A percentile compares a stretch with the other conserved stretches of the same genome.
These are phyloP conservation scores for Yarrowia sp. DNA, from an alignment of 805 yeast genomes.

Conservation along the genomic window DNA sequence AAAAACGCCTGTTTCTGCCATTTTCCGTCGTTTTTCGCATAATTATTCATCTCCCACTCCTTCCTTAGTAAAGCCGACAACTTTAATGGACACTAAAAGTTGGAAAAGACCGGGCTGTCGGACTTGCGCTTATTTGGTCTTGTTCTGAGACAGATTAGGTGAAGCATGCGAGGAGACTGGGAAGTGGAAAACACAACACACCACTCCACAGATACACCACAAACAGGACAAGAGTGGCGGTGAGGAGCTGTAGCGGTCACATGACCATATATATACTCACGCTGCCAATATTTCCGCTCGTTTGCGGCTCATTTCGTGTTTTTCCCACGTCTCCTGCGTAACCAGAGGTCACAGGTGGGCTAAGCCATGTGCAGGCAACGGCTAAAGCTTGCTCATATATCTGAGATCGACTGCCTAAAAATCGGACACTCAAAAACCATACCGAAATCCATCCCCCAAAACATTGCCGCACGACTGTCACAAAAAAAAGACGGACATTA, in stretches of 20 bases:
- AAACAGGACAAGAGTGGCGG: no score
- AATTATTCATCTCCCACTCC: no score
- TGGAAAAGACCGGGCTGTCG: neutral
- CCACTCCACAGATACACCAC: no score
- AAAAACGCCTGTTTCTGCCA: neutral
- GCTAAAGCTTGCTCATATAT: constrained; percentile 22
- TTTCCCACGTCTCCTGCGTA: neutral
- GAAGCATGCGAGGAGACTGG: no score
- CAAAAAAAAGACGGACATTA: neutral
- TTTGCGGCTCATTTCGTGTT: neutral
- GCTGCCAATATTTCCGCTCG: no score
- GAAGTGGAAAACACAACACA: no score
- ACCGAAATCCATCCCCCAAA: neutral
- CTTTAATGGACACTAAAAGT: neutral
- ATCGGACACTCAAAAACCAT: neutral
- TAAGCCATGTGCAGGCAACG: constrained; percentile 4
- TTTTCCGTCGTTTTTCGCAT: neutral
- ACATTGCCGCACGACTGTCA: neutral
- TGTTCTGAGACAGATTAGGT: no score
- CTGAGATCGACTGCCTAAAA: neutral
- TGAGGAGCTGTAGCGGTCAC: no score
- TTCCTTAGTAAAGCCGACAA: neutral
- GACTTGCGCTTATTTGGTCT: neutral
- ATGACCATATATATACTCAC: no score
- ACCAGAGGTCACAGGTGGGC: neutral